Percentiles rank a stretch among this genome's conserved stretches.
phyloP scores from a whole-genome alignment of 2,329 filamentous ascomycete species.

The Neophaeococcomyces mojaviensis region DNA sequence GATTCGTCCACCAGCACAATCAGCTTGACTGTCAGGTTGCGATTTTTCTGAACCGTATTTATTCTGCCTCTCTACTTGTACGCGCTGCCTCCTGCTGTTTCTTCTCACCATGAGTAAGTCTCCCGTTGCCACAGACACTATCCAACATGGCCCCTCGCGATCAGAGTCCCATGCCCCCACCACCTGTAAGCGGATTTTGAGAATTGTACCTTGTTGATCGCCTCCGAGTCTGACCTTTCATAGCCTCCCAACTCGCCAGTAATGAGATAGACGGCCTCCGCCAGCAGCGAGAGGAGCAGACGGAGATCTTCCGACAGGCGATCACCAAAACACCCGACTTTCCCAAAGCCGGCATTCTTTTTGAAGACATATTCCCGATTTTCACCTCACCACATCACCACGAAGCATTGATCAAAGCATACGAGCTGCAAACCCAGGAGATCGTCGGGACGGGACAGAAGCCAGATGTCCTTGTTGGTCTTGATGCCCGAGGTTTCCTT shows the following conservation, averaged over 20 bases:
- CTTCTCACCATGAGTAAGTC: conserved; percentile 20
- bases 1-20: conserved; percentile 5
- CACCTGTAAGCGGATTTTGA: conserved; percentile 16
- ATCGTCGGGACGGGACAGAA: conserved; percentile 51
- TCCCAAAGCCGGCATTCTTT: conserved; percentile 59
- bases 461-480: conserved; percentile 84
- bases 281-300: conserved; percentile 13
- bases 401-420: conserved; percentile 68
- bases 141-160: conserved; percentile 22
- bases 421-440: conserved; percentile 72
- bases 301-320: conserved; percentile 5
- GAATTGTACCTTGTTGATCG: neutral
- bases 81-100: conserved; percentile 12
- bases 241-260: conserved; percentile 25
- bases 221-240: neutral
- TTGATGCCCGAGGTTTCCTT: conserved; percentile 91
- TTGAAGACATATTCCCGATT: conserved; percentile 96
- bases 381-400: conserved; percentile 74
- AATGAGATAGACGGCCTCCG: conserved; percentile 17
- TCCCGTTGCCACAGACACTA: conserved; percentile 9
- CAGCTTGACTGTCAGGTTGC: conserved; percentile 5
- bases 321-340: conserved; percentile 9
- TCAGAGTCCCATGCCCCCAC: conserved; percentile 23
- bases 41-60: neutral
- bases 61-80: conserved; percentile 8